Base-by-base conservation (phyloP, 139 green algal genomes). In the Chlamydomonas sp. region DNA sequence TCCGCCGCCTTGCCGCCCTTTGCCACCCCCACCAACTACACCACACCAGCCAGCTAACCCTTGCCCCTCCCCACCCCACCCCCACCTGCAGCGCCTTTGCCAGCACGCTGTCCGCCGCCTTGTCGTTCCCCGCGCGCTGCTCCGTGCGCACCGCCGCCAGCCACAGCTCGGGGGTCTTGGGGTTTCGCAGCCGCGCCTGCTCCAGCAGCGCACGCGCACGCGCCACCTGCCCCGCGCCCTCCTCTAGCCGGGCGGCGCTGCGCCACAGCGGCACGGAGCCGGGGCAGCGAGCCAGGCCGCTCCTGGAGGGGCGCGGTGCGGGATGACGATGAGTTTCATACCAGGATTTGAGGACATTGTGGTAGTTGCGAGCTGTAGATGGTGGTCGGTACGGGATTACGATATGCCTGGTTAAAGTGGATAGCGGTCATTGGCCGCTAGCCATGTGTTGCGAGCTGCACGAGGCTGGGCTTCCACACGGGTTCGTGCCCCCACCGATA, bases 61-160 rank as follows among this genome's bases (percentile, higher is more conserved):
- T 15, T 10, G 10, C 63, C 7, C 63, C 7, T 10, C 7, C 63
- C 63, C 15, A 16, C 14, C 20, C 2, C 72, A 77, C 63, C 59
- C 84, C 14, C 73, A 95, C 93, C 93, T 97, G 94, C 81, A 99
- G 92, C 61, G 94, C 97, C 90, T 98, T 98, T 5, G 98, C 97
- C 87, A 99, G 93, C 31, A 96, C 80, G 1, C 90, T 90, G n/a
- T 99, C 97, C 64, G 96, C 97, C 57, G 94, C 96, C 85, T 96
- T 96, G 12, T 89, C 88, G 83, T 96, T 95, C 63, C 92, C 91
- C 1, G 92, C 94, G 6, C 95, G 94, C 89, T 90, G 90, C 96
- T 99, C 98, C 15, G 93, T 97, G 61, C 96, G 93, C 63, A 99
- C 92, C 1, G 97, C 97, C 5, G 96, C 94, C 85, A 99, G 93